Conservation (phyloP, 169 alveolate genomes). For the Pseudocohnilembus persalinus region DNA sequence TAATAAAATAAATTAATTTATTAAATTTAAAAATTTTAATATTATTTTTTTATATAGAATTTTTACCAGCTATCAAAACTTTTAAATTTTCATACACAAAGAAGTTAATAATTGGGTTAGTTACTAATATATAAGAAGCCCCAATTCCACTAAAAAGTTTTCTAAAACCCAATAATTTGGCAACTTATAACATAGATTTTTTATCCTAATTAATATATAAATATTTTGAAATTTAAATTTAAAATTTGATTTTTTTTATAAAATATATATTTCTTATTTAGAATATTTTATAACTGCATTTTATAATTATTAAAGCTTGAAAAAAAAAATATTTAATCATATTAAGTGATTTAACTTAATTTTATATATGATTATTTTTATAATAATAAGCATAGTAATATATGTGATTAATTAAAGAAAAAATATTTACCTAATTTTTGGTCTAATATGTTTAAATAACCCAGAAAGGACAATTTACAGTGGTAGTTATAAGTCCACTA, state of each 20-base stretch:
- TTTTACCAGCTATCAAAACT: neutral
- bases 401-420: too few relatives aligned
- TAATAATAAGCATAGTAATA: too few relatives aligned
- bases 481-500: constrained; percentile 16
- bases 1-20: too few relatives aligned
- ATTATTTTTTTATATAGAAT: too few relatives aligned
- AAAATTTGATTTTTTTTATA: too few relatives aligned
- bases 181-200: neutral
- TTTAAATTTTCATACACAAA: constrained; percentile 1
- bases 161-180: neutral
- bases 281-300: too few relatives aligned
- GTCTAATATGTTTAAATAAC: constrained; percentile 10
- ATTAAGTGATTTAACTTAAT: neutral
- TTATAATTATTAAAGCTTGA: too few relatives aligned
- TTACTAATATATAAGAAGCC: constrained; percentile 10
- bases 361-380: too few relatives aligned
- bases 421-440: neutral
- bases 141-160: constrained; percentile 12
- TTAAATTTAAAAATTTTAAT: too few relatives aligned
- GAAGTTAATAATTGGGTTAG: constrained; percentile 22
- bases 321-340: too few relatives aligned
- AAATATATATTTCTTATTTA: too few relatives aligned
- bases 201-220: neutral
- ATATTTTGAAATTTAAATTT: too few relatives aligned
- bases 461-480: constrained; percentile 18